Percentiles rank a stretch among this genome's conserved stretches.
phyloP scores from a whole-genome alignment of 1,284 basidiomycete genomes.

The Erythrobasidium hasegawianum region DNA sequence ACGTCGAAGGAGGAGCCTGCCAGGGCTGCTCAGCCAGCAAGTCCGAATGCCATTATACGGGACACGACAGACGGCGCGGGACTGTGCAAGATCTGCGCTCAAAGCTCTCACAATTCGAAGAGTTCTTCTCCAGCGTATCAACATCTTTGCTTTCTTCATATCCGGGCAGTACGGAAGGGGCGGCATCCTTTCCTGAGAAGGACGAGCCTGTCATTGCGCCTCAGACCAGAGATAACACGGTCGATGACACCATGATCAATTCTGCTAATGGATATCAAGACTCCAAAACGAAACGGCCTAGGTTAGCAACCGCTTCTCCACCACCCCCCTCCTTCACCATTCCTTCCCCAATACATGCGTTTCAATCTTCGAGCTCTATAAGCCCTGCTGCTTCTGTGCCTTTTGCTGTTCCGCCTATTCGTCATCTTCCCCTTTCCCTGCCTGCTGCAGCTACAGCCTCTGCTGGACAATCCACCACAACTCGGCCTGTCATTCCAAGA shows the following conservation, averaged over 20 bases:
- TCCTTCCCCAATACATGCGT: background rate
- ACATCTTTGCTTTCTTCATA: background rate
- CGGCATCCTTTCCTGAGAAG: background rate
- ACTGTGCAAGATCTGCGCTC: slow-evolving; percentile 21
- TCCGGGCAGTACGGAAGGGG: background rate
- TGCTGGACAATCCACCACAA: background rate
- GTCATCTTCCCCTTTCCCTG: too few species aligned
- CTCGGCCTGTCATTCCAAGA: background rate
- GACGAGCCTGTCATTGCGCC: background rate
- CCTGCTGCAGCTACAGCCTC: background rate
- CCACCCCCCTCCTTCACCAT: background rate
- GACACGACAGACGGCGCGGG: slow-evolving; percentile 17
- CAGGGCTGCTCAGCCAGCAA: slow-evolving; percentile 7
- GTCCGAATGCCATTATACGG: slow-evolving; percentile 8
- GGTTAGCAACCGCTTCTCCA: background rate
- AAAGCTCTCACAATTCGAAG: slow-evolving; percentile 21
- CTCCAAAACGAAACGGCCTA: background rate
- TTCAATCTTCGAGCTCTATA: background rate
- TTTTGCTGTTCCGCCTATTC: background rate
- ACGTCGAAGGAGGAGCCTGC: background rate
- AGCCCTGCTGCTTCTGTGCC: background rate
- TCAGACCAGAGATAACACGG: background rate
- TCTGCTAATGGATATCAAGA: background rate
- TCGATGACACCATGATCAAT: background rate
- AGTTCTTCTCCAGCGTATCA: background rate